Conservation (phyloP, 805 yeast genomes). For the Candida endomychidarum region DNA sequence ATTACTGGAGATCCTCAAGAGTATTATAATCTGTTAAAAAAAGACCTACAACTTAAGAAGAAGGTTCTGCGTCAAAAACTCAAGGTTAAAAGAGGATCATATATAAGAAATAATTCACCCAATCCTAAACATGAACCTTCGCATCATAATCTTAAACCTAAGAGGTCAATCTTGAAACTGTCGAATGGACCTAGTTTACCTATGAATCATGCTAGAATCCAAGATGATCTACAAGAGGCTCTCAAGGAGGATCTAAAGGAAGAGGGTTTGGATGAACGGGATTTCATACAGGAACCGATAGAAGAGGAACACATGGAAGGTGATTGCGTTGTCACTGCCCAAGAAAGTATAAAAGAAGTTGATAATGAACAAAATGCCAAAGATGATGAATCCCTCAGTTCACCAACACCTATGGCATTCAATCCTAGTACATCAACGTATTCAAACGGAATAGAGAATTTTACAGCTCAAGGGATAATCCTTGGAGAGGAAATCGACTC, state of each 20-base stretch:
- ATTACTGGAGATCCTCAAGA: slow-evolving; percentile 11
- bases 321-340: too few species aligned
- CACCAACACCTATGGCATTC: not conserved
- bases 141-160: slow-evolving; percentile 42
- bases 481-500: slow-evolving; percentile 2
- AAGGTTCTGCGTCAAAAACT: slow-evolving; percentile 5
- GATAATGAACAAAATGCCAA: too few species aligned
- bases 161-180: slow-evolving; percentile 38
- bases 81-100: not conserved
- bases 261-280: too few species aligned
- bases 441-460: slow-evolving; percentile 2
- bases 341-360: too few species aligned
- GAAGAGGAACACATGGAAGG: not conserved
- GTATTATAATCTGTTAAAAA: slow-evolving; percentile 19
- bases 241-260: too few species aligned
- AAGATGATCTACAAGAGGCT: too few species aligned
- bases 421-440: not conserved
- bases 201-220: too few species aligned
- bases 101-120: slow-evolving; percentile 22
- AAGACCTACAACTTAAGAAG: slow-evolving; percentile 17
- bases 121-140: slow-evolving; percentile 43
- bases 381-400: not conserved
- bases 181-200: not conserved
- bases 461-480: slow-evolving; percentile 8
- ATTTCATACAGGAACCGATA: too few species aligned